Percentiles rank a stretch among this genome's conserved stretches.
phyloP scores from a whole-genome alignment of 1,284 basidiomycete genomes.

The Amylostereum areolatum region DNA sequence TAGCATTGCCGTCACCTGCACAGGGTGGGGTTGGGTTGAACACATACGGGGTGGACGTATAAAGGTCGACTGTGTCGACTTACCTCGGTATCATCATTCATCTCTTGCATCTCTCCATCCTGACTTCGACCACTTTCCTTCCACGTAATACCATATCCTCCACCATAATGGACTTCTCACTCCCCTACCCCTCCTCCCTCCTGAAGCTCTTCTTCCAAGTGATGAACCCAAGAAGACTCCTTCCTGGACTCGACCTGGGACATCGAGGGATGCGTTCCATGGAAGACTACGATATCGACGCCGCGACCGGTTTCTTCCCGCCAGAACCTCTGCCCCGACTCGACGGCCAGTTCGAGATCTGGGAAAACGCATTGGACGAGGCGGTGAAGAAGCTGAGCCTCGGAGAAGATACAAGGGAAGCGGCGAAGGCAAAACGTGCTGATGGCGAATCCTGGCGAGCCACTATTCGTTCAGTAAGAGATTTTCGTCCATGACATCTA shows the following conservation, averaged over 20 bases:
- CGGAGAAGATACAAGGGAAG: slow-evolving; percentile 50
- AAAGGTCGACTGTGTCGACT: too few species aligned
- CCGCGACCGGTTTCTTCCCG: slow-evolving; percentile 84
- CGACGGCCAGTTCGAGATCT: slow-evolving; percentile 50
- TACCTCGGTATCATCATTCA: not conserved
- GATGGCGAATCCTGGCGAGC: slow-evolving; percentile 65
- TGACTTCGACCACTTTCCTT: not conserved
- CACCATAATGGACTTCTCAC: slow-evolving; percentile 20
- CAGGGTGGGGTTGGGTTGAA: too few species aligned
- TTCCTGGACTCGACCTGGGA: not conserved
- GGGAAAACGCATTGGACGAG: slow-evolving; percentile 65
- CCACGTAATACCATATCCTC: not conserved
- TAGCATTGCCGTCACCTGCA: too few species aligned
- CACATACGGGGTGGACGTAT: too few species aligned
- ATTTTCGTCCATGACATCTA: slow-evolving; percentile 1
- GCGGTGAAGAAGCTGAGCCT: slow-evolving; percentile 57
- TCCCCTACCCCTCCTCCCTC: slow-evolving; percentile 24
- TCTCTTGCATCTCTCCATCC: not conserved
- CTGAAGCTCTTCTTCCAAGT: slow-evolving; percentile 15
- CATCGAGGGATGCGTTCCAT: slow-evolving; percentile 13
- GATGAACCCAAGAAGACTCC: not conserved
- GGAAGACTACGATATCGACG: slow-evolving; percentile 26
- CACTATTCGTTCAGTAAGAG: slow-evolving; percentile 55
- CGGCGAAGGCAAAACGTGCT: slow-evolving; percentile 41
- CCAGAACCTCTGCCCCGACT: slow-evolving; percentile 59